Conservation (phyloP, 495 filamentous ascomycete genomes). For the Elaphomyces granulatus region DNA sequence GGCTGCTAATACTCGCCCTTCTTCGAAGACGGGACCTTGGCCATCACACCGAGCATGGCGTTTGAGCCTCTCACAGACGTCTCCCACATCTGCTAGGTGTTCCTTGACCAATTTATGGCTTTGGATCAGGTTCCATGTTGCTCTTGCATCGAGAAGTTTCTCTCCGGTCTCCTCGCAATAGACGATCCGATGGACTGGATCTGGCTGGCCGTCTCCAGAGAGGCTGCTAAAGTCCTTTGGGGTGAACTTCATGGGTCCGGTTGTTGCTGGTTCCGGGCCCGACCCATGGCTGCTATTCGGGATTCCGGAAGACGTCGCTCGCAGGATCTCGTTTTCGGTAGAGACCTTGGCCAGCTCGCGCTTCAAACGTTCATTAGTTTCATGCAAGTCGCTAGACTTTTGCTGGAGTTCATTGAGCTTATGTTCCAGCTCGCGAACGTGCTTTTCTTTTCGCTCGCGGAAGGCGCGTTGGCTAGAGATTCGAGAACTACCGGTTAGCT, state of each 20-base stretch:
- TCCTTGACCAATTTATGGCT: slow-evolving; percentile 61
- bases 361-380: slow-evolving; percentile 75
- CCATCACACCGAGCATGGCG: slow-evolving; percentile 74
- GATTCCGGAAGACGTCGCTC: slow-evolving; percentile 45
- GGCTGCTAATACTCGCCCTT: slow-evolving; percentile 53
- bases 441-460: slow-evolving; percentile 88
- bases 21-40: slow-evolving; percentile 78
- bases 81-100: slow-evolving; percentile 71
- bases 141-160: slow-evolving; percentile 59
- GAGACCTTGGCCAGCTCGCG: slow-evolving; percentile 63
- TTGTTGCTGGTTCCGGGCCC: slow-evolving; percentile 16
- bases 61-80: slow-evolving; percentile 64
- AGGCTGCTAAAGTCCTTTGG: slow-evolving; percentile 49
- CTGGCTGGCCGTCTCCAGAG: slow-evolving; percentile 23
- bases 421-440: slow-evolving; percentile 81
- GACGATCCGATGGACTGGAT: slow-evolving; percentile 53
- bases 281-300: slow-evolving; percentile 4
- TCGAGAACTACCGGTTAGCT: slow-evolving; percentile 2
- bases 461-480: slow-evolving; percentile 75
- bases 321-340: slow-evolving; percentile 88
- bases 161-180: slow-evolving; percentile 53
- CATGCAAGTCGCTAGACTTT: slow-evolving; percentile 35
- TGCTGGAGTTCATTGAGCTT: slow-evolving; percentile 65
- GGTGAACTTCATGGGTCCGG: slow-evolving; percentile 61
- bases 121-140: slow-evolving; percentile 88